Base-by-base conservation (phyloP, 257 asterid species). In the Plantago elongata region DNA sequence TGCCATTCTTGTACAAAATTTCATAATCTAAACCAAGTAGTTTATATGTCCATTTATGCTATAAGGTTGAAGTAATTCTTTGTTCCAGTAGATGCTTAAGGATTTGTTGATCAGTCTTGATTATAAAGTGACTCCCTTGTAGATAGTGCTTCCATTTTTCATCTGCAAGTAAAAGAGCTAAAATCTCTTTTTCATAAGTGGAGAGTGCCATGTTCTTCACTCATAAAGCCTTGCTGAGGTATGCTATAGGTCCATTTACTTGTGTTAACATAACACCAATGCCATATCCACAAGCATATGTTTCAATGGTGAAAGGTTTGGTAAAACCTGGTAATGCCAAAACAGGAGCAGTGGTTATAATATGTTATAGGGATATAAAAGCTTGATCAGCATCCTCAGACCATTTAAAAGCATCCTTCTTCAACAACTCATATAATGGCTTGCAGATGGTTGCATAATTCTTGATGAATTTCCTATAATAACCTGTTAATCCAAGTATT, bases 1-100 rank as follows among this genome's bases (percentile, higher is more conserved):
- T 3, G 0, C 48, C 57, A 0, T 11, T 44, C 5, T 44, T 61
- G 11, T 58, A 59, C 13, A 27, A 29, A 0, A 59, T 38, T n/a
- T 48, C 47, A 9, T 12, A 58, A 34, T 67, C 63, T 11, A 51
- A 5, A 0, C 67, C 68, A 22, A 62, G n/a, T 0, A 69, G 14
- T 4, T 69, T 69, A 1, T 63, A 0, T 0, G 51, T 16, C 61
- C 44, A 11, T 11, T 56, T 61, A 7, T 63, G 56, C 5, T 62
- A 56, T 9, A n/a, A 6, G 6, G 7, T 2, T 8, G 69, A 9
- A 0, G 14, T 18, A 1, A 63, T 14, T 11, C n/a, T 51, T 30
- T 63, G 51, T 6, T 40, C 48, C 11, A 51, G 51, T 5, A 51
- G 1, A 13, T 63, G 18, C 10, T 56, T 55, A 0, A 46, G 9